Evolutionary conservation across 83 land plant genomes (phyloP), one percentile per base, ranked within the genome.

Genomic region (Thuja plicata): DNA sequence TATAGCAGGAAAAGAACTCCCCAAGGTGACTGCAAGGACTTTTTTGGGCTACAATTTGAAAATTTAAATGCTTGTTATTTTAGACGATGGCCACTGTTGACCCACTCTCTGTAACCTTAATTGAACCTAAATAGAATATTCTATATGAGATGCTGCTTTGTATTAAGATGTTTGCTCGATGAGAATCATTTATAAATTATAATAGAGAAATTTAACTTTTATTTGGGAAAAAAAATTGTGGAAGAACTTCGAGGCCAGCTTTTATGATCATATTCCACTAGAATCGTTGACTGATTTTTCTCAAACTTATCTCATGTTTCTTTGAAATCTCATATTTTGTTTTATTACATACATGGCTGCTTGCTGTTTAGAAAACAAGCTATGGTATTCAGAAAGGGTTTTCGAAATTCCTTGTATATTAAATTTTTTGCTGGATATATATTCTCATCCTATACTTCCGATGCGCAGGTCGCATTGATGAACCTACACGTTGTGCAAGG

Each of bases 401-500:
- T 12, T 1, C 19, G 24, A 46, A 46, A 24, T n/a, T 19, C 9
- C 16, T 45, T 82, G 54, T 34, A 82, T 27, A 45, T 46, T 79
- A 10, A 2, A 0, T 43, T 13, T 48, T 48, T 76, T 12, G 16
- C 38, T 3, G 35, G 79, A 76, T 34, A 41, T 48, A 2, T 43
- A 80, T 41, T 66, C 73, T 21, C 9, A 66, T 27, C 38, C 79
- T 35, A 30, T 48, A 30, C 50, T 15, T 50, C 32, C 21, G 30
- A 12, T 77, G 34, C 38, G 62, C 89, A 97, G 99, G 99, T 24
- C 95, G 95, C 82, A 94, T 98, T 38, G 94, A 88, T 76, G 99
- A 98, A 88, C 99, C 99, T 0, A 94, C 92, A 3, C 81, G 92
- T 70, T 98, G 99, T 91, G 89, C 81, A 12, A 95, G 92, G 86